These are phyloP conservation scores for Phragmites australis DNA, from an alignment of 176 grass and related monocot genomes.

Conservation along the genomic window DNA sequence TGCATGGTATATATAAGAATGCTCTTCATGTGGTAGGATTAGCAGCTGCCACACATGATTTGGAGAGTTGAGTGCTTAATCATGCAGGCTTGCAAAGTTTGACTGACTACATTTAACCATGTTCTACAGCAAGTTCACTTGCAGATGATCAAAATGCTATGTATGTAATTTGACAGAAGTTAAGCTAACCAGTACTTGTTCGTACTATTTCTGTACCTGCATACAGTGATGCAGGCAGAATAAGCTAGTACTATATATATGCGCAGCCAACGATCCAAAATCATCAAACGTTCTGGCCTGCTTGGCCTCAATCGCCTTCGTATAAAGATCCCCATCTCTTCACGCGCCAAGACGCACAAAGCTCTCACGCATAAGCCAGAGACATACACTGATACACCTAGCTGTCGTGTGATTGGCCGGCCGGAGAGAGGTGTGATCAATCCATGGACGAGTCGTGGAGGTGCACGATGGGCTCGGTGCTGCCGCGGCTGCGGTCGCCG, in stretches of 20 bases:
- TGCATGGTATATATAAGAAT: background rate
- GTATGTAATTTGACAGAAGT: conserved; percentile 15
- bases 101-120: conserved; percentile 14
- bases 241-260: conserved; percentile 33
- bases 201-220: conserved; percentile 46
- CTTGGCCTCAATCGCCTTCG: conserved; percentile 28
- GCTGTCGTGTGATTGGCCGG: background rate
- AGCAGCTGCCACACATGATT: conserved; percentile 32
- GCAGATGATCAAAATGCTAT: background rate
- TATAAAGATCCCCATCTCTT: conserved; percentile 24
- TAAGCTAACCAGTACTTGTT: conserved; percentile 41
- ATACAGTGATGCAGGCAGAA: background rate
- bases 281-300: conserved; percentile 33
- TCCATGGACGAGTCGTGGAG: conserved; percentile 82
- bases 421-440: background rate
- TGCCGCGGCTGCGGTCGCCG: conserved; percentile 48
- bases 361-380: conserved; percentile 11
- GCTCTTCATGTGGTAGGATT: conserved; percentile 33
- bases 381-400: background rate
- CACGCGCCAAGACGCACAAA: conserved; percentile 34
- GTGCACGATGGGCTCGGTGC: conserved; percentile 56
- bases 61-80: conserved; percentile 38
- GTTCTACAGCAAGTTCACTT: background rate
- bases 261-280: conserved; percentile 43
- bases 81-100: conserved; percentile 25